These are phyloP conservation scores for Alopecurus myosuroides DNA, from an alignment of 176 grass and related monocot species.

Conservation along the genomic window DNA sequence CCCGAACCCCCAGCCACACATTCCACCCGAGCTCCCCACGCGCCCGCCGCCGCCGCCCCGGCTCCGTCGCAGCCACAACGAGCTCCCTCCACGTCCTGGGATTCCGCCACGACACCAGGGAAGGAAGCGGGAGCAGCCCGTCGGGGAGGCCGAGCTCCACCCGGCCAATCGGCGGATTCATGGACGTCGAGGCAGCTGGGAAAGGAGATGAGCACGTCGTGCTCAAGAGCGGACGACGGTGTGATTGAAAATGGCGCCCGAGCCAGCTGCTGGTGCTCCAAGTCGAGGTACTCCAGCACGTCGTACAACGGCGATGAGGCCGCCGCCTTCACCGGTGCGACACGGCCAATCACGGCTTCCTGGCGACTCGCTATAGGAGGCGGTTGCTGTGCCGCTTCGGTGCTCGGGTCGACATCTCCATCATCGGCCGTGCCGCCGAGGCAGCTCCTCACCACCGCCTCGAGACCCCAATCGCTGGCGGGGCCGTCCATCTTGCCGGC, in stretches of 20 bases:
- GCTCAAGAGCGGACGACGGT: background rate
- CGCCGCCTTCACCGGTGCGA: background rate
- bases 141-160: no score
- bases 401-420: background rate
- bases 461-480: constrained; percentile 73
- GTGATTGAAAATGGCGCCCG: constrained; percentile 31
- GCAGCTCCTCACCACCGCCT: constrained; percentile 79
- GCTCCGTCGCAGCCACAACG: no score
- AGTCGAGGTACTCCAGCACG: constrained; percentile 25
- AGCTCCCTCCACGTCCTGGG: no score
- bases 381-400: background rate
- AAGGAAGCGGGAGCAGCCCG: no score
- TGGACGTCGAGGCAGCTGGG: constrained; percentile 20
- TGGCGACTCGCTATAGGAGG: background rate
- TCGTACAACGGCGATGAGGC: background rate
- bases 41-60: no score
- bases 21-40: no score
- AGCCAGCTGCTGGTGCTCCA: constrained; percentile 1
- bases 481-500: constrained; percentile 21
- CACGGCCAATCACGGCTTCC: background rate
- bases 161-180: no score
- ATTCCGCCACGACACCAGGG: no score
- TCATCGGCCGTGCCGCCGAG: background rate
- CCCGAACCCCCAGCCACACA: no score
- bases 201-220: constrained; percentile 19